These are phyloP conservation scores for Lasiosphaeria miniovina DNA, from an alignment of 495 filamentous ascomycete species.

Conservation along the genomic window DNA sequence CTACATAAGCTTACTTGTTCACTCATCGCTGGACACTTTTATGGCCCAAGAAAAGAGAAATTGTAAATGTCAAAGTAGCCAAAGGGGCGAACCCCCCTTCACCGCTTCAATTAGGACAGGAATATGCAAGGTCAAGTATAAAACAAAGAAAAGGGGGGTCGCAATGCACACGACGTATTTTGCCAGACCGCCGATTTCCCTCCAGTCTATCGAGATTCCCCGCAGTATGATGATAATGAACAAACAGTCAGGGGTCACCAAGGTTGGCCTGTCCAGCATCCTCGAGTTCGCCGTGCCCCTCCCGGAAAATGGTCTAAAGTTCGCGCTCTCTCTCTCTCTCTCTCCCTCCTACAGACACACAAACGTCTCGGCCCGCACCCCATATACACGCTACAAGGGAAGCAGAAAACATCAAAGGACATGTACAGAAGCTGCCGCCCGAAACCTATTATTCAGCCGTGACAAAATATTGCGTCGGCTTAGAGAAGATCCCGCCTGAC, in stretches of 20 bases:
- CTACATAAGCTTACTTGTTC: background rate
- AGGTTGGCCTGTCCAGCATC: background rate
- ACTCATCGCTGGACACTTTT: background rate
- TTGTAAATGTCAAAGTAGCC: background rate
- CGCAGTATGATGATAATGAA: conserved; percentile 17
- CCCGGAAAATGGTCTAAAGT: background rate
- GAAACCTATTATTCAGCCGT: background rate
- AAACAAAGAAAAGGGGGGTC: conserved; percentile 2
- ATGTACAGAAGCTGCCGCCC: conserved; percentile 20
- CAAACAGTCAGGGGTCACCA: conserved; percentile 1
- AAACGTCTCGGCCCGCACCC: background rate
- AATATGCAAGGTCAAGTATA: conserved; percentile 9
- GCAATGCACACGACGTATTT: conserved; percentile 21
- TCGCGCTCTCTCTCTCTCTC: background rate
- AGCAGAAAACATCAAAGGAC: conserved; percentile 13
- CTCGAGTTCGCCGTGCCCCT: background rate
- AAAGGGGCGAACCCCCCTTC: background rate
- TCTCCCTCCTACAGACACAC: conserved; percentile 3
- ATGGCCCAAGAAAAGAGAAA: background rate
- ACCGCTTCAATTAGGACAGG: background rate
- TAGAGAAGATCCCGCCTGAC: conserved; percentile 94
- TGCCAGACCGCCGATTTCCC: conserved; percentile 25
- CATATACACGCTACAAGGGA: background rate
- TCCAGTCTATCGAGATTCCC: conserved; percentile 29
- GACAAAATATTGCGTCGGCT: conserved; percentile 11